Base-by-base conservation (phyloP, 2,329 filamentous ascomycete genomes). In the Colletotrichum musae region DNA sequence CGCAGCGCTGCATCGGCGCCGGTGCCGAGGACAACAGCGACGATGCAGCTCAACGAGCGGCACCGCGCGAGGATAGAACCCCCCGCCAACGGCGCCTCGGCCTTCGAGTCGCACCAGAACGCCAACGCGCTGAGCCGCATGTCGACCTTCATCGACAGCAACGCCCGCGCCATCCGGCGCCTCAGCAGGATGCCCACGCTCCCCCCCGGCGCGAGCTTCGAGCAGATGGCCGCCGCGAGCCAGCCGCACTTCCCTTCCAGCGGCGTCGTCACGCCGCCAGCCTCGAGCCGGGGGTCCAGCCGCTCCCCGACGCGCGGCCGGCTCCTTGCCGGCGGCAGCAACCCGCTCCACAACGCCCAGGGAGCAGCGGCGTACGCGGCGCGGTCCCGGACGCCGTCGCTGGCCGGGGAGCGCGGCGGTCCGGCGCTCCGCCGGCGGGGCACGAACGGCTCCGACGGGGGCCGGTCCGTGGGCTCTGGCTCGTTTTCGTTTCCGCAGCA, bases 71-170 rank as follows among this genome's bases (percentile, higher is more conserved):
- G 83, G 15, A 75, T 80, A 56, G 70, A 75, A 70, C 73, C 76
- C 43, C 75, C 76, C 36, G 58, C 78, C 28, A 72, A 74, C 28
- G 80, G 78, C n/a, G 76, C 78, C 1, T 80, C 80, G 21, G 80
- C 78, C 1, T 80, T 83, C 64, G 83, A 82, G 64, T 77, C 79
- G 5, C 79, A 83, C 59, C 80, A 82, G 58, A 83, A 84, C 65
- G 77, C 74, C 15, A 79, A 77, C 28, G 83, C 84, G 4, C 73
- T 85, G 57, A 78, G 78, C 18, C 80, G 82, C 24, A 86, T 86
- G 80, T 83, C 80, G 13, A 77, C 65, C 43, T 85, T 85, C 72
- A 79, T 84, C 51, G 79, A 81, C 69, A 78, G 76, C 63, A 84
- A 84, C 73, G 80, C 79, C 76, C 79, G 79, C 26, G 78, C 81